Conservation (phyloP, 257 asterid genomes). For the Parsonsia alboflavescens region DNA sequence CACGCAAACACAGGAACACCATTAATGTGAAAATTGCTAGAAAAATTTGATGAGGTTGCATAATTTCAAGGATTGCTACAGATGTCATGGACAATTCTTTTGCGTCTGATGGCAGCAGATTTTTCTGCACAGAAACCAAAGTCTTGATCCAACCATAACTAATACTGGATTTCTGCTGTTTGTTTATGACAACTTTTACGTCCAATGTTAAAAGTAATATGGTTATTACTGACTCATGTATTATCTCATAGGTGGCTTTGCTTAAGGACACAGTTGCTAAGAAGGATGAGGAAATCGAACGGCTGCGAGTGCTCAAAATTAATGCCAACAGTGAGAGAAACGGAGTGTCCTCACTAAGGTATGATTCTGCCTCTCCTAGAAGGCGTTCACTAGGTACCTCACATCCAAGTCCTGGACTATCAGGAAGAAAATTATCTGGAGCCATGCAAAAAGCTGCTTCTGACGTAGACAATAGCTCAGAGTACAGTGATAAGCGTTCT, state of each 20-base stretch:
- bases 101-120: not conserved
- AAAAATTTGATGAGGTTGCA: not conserved
- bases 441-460: slow-evolving; percentile 52
- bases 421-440: slow-evolving; percentile 35
- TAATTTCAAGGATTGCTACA: not conserved
- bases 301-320: slow-evolving; percentile 41
- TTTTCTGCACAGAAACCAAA: not conserved
- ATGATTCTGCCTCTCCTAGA: slow-evolving; percentile 63
- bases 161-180: not conserved
- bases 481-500: slow-evolving; percentile 75
- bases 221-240: not conserved
- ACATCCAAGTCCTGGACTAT: slow-evolving; percentile 31
- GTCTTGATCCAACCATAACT: not conserved
- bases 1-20: not conserved
- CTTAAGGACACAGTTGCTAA: slow-evolving; percentile 59
- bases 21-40: not conserved
- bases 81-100: not conserved
- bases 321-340: slow-evolving; percentile 45
- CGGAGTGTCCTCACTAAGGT: slow-evolving; percentile 33
- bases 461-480: slow-evolving; percentile 68
- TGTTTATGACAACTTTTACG: not conserved
- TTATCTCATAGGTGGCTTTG: slow-evolving; percentile 55
- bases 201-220: not conserved
- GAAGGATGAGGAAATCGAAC: slow-evolving; percentile 78
- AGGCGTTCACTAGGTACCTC: slow-evolving; percentile 46